Evolutionary conservation across 208 protist species (phyloP), one percentile per base, ranked within the genome.

Genomic region (Leptomonas seymouri): DNA sequence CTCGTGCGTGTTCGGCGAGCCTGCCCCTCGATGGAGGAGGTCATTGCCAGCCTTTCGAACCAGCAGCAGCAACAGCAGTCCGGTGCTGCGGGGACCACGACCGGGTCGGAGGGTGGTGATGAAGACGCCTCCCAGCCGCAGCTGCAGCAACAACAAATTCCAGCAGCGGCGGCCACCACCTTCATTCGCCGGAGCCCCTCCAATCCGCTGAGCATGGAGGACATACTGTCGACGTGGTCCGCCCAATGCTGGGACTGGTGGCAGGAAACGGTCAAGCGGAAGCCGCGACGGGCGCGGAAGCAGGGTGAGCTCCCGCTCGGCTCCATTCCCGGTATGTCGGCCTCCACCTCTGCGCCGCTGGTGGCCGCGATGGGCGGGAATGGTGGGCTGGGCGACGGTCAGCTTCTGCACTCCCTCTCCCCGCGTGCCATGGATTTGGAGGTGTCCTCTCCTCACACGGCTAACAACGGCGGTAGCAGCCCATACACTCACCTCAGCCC

Each of bases 221-320:
- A 76, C 23, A 60, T 76, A 8, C 57, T 76, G 16, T 36, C 56
- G 8, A 54, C 63, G 21, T 76, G 71, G 71, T 76, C 71, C 20
- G 59, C 63, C n/a, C 71, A 58, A 34, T 76, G 71, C 48, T 76
- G 71, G 71, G 65, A 76, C 63, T 76, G 71, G 71, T 76, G 71
- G 71, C 71, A 76, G 71, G 71, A 76, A 42, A 76, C 71, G 28
- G 71, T 76, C 46, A 76, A 76, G 57, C 61, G 71, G 48, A 76
- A 76, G 55, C 71, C 71, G n/a, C 71, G 71, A 49, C 71, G 71
- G 20, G 63, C 71, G 14, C 71, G 71, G 8, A 76, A 76, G 63
- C 71, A 76, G 25, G 71, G 71, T 8, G 71, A 76, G 63, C 2
- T 70, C 14, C 55, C 63, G 11, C 27, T 66, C 28, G 63, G 71